phyloP scores from a whole-genome alignment of 352 stramenopile species.

The Lagenidium sp. region DNA sequence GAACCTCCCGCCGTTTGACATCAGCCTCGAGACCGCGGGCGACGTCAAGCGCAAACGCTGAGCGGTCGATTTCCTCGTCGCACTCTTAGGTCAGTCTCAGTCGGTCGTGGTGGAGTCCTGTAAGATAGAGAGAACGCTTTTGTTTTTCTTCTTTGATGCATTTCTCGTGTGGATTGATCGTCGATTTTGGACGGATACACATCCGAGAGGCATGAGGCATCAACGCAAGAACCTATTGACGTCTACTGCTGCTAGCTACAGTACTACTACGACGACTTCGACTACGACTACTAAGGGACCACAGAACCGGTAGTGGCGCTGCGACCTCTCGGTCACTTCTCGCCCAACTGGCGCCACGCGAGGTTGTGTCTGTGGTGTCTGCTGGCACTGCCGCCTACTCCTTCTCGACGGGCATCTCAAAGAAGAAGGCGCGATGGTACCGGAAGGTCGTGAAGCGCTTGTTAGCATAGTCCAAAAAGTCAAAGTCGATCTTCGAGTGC shows the following conservation, averaged over 20 bases:
- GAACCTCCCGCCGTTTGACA: slow-evolving; percentile 83
- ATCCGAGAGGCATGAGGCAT: too few species aligned
- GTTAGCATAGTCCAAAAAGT: slow-evolving; percentile 80
- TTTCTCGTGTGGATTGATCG: background rate
- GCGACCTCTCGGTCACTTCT: too few species aligned
- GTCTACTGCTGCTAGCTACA: too few species aligned
- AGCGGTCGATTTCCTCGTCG: background rate
- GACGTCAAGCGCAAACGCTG: slow-evolving; percentile 86
- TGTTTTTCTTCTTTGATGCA: slow-evolving; percentile 2
- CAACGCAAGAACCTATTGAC: too few species aligned
- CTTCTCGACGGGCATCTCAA: slow-evolving; percentile 8
- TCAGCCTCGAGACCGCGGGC: slow-evolving; percentile 67
- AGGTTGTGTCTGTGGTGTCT: too few species aligned
- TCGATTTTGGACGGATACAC: too few species aligned
- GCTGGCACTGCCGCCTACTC: too few species aligned
- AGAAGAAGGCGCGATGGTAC: slow-evolving; percentile 59
- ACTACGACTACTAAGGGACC: too few species aligned
- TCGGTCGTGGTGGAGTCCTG: too few species aligned
- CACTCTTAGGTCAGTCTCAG: background rate
- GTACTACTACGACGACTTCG: too few species aligned
- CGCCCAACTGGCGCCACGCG: too few species aligned
- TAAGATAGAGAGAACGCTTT: background rate
- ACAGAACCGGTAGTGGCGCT: too few species aligned
- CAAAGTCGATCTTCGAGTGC: slow-evolving; percentile 87
- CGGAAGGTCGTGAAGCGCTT: slow-evolving; percentile 81